Evolutionary conservation across 306 rosid genomes (phyloP).

Genomic region (apple (Malus domestica)): ASM211411v1 NC_041802.1:6459001-6459500

Average conservation of each 20-base stretch:
- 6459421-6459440: neutral
- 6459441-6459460: neutral
- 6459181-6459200: neutral
- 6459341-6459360: neutral
- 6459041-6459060: neutral
- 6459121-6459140: neutral
- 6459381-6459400: neutral
- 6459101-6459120: neutral
- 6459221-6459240: neutral
- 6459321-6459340: neutral
- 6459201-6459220: neutral
- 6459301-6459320: neutral
- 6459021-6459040: neutral
- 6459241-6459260: neutral
- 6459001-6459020: neutral
- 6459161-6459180: neutral
- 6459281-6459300: neutral
- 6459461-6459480: neutral
- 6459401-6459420: neutral
- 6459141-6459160: neutral
- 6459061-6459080: neutral
- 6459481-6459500: neutral
- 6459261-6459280: neutral
- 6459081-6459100: neutral
- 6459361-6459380: neutral